Evolutionary conservation across 2,329 filamentous ascomycete genomes (phyloP).

Genomic region (Cercospora zeae-maydis): DNA sequence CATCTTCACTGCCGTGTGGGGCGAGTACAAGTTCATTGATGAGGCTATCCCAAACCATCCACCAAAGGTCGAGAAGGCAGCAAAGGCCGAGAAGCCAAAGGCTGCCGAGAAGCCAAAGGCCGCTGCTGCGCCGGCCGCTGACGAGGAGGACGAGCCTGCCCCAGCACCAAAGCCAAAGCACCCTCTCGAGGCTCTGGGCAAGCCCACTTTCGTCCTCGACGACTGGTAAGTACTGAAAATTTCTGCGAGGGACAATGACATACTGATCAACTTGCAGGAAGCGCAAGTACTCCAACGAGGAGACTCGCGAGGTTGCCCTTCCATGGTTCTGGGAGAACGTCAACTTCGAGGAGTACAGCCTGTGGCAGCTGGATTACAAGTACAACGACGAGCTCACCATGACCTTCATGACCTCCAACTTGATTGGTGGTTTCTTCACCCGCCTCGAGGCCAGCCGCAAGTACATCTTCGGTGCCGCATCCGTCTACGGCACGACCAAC

Average conservation of each 20-base stretch:
- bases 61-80: slow-evolving; percentile 57
- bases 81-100: slow-evolving; percentile 66
- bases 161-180: slow-evolving; percentile 90
- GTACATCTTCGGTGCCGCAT: slow-evolving; percentile 88
- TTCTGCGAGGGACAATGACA: background rate
- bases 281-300: slow-evolving; percentile 96
- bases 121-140: slow-evolving; percentile 51
- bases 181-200: slow-evolving; percentile 80
- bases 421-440: slow-evolving; percentile 95
- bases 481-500: slow-evolving; percentile 85
- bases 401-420: slow-evolving; percentile 98
- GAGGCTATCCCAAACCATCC: slow-evolving; percentile 68
- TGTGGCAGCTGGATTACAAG: slow-evolving; percentile 96
- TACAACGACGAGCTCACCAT: slow-evolving; percentile 97
- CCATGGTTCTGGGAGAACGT: slow-evolving; percentile 99
- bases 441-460: slow-evolving; percentile 97
- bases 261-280: slow-evolving; percentile 49
- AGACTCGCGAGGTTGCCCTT: slow-evolving; percentile 74
- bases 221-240: slow-evolving; percentile 59
- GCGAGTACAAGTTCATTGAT: slow-evolving; percentile 74
- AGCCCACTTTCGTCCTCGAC: slow-evolving; percentile 77
- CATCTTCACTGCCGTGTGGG: slow-evolving; percentile 77
- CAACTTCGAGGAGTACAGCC: slow-evolving; percentile 90
- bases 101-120: slow-evolving; percentile 55
- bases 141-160: slow-evolving; percentile 56